Evolutionary conservation across 202 grass and related monocot species (phyloP).

Genomic region (Carex sylvatica): DNA sequence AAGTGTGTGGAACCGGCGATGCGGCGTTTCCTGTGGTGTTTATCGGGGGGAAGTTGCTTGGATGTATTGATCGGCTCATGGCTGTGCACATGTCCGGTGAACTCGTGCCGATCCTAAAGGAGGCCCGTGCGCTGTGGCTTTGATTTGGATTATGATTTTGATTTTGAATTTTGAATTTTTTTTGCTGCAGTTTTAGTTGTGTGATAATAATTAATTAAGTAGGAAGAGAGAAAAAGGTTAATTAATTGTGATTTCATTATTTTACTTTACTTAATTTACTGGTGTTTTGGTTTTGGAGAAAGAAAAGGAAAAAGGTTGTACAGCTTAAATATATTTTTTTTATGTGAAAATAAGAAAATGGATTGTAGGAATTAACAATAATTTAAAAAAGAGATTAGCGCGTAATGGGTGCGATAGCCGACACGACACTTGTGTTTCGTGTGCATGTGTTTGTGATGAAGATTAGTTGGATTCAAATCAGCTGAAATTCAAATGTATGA

Average conservation of each 20-base stretch:
- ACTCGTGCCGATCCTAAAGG: constrained; percentile 92
- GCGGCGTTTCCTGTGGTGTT: constrained; percentile 60
- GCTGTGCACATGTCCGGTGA: constrained; percentile 96
- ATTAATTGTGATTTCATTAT: neutral
- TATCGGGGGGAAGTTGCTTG: constrained; percentile 72
- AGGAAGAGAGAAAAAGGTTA: neutral
- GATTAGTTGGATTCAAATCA: too few species aligned
- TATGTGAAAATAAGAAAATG: neutral
- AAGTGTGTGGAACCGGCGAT: neutral
- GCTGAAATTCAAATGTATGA: too few species aligned
- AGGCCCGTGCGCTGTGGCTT: constrained; percentile 92
- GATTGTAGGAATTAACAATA: neutral
- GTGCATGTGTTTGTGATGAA: neutral
- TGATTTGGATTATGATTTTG: constrained; percentile 10
- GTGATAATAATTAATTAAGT: neutral
- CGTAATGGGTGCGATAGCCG: neutral
- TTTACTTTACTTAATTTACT: neutral
- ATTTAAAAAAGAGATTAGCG: neutral
- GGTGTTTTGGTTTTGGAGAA: neutral
- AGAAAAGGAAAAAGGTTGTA: neutral
- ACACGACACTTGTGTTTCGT: neutral
- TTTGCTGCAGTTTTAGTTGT: neutral
- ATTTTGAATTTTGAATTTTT: too few species aligned
- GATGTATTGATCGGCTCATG: constrained; percentile 84
- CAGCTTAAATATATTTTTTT: neutral